Base-by-base conservation (phyloP, 805 yeast species). In the Candida glaebosa region DNA sequence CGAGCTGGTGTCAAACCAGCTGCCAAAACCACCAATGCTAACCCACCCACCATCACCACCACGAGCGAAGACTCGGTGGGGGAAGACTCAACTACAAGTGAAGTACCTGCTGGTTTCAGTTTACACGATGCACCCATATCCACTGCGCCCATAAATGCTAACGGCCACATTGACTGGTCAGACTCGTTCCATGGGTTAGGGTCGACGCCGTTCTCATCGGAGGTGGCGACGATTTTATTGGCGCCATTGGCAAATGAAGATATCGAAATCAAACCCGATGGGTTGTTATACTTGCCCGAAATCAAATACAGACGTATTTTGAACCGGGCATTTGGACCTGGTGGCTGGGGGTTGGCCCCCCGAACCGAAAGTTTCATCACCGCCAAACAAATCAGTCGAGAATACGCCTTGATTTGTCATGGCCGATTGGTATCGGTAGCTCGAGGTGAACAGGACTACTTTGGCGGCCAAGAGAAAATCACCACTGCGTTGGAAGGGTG, bases 321-420 rank as follows among this genome's bases (percentile, higher is more conserved):
- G 50, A 91, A 91, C 63, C 73, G 74, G 30, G 95, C 98, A 0
- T 91, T 93, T 69, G 99, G 99, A 3, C 96, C 99, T 5, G 99
- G 99, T 19, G 97, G 95, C 2, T 93, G 99, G 99, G 98, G 98
- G 1, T 69, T 93, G 42, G 96, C 95, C 1, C 98, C 99, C 8
- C 71, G 99, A 42, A 81, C 95, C 0, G 91, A 86, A 49, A 84
- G 96, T 1, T 69, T 79, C 40, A 79, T 93, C 24, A 84, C 95
- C 1, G 75, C 81, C 22, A 80, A 76, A 47, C 73, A 81, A 38
- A 81, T 93, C 24, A 87, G 96, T 8, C 75, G 98, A 49, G 99
- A 93, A 58, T 93, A 88, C 57, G 97, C 87, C 0, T 68, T 93
- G 39, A 73, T 93, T 3, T 84, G 96, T 51, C 80, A 84, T 44